A percentile compares a stretch with the other conserved stretches of the same genome.
Evolutionary conservation across 75 land plant genomes (phyloP).

Genomic region (Selaginella moellendorffii): DNA sequence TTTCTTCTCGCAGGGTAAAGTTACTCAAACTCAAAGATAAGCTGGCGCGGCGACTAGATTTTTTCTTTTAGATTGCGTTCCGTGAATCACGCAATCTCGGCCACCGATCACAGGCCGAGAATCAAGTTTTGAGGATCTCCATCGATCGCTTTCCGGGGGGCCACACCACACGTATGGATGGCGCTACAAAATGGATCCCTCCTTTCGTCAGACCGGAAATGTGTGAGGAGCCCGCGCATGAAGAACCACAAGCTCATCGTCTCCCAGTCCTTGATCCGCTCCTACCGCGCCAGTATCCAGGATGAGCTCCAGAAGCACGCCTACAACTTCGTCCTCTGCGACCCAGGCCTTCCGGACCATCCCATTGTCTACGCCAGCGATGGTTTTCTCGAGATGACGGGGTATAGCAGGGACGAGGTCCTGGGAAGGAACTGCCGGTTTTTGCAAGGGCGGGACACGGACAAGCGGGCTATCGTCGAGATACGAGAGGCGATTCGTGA

Average conservation of each 20-base stretch:
- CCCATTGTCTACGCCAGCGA: conserved; percentile 75
- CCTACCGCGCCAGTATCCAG: conserved; percentile 33
- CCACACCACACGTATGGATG: neutral
- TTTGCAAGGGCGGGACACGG: conserved; percentile 75
- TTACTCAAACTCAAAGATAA: no score
- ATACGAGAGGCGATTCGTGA: conserved; percentile 67
- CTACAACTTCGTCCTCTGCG: conserved; percentile 46
- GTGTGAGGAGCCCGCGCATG: neutral
- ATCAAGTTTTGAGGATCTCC: conserved; percentile 8
- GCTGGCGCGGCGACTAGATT: no score
- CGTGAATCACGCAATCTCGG: neutral
- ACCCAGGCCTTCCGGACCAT: conserved; percentile 52
- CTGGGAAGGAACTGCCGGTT: conserved; percentile 67
- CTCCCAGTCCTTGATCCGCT: conserved; percentile 17
- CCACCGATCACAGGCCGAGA: neutral
- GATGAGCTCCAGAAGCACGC: conserved; percentile 41
- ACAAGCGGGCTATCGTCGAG: conserved; percentile 49
- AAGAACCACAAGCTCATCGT: conserved; percentile 5
- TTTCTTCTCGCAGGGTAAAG: no score
- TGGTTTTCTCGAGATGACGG: conserved; percentile 66
- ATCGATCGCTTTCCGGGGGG: neutral
- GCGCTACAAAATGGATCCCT: conserved; percentile 9
- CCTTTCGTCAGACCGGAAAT: conserved; percentile 10
- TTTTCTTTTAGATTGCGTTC: neutral
- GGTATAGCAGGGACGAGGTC: conserved; percentile 52